A percentile compares a stretch with the other conserved stretches of the same genome.
These are phyloP conservation scores for Rosa lucieae DNA, from an alignment of 306 rosid species.

Conservation along the genomic window DNA sequence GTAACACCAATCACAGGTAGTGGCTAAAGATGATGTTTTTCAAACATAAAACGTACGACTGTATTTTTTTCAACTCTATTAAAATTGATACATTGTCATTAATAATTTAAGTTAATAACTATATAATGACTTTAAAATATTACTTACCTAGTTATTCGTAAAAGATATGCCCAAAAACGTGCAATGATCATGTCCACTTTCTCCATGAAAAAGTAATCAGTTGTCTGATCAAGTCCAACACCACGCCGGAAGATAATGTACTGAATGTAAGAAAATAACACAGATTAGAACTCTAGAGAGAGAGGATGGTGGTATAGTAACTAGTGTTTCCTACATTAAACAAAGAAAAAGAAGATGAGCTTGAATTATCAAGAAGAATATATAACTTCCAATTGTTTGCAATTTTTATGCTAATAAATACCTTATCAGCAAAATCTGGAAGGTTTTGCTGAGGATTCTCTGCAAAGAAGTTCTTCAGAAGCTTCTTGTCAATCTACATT, in stretches of 20 bases:
- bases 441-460: constrained; percentile 60
- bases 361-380: background rate
- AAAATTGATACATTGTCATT: background rate
- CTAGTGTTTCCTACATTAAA: background rate
- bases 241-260: constrained; percentile 91
- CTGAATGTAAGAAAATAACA: constrained; percentile 41
- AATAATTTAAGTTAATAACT: background rate
- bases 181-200: constrained; percentile 89
- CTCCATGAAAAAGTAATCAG: constrained; percentile 85
- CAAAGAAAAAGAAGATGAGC: background rate
- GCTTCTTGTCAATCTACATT: constrained; percentile 82
- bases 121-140: background rate
- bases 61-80: background rate
- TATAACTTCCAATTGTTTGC: background rate
- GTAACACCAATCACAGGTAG: background rate
- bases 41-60: background rate
- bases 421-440: constrained; percentile 89
- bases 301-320: background rate
- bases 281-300: constrained; percentile 10
- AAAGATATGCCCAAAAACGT: constrained; percentile 74
- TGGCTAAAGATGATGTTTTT: background rate
- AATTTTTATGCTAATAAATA: constrained; percentile 24
- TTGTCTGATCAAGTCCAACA: constrained; percentile 75
- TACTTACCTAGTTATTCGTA: constrained; percentile 62
- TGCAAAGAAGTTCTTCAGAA: constrained; percentile 65